Percentiles rank a stretch among this genome's conserved stretches.
phyloP scores from a whole-genome alignment of 2,329 filamentous ascomycete species.

The Colletotrichum melonis region DNA sequence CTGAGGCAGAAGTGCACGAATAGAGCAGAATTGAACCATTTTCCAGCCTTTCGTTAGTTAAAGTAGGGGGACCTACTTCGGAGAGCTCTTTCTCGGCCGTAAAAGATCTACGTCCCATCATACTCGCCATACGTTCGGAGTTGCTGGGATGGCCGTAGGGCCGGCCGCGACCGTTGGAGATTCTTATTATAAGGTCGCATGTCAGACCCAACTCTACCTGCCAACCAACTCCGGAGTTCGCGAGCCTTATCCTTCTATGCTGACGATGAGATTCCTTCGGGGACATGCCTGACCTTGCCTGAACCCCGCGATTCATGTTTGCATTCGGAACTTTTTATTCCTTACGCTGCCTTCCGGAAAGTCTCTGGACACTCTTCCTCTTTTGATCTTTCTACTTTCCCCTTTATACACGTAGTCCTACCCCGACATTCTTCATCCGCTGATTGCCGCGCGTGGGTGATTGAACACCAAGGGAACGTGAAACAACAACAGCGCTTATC shows the following conservation, averaged over 20 bases:
- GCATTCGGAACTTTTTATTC: neutral
- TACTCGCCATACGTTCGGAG: neutral
- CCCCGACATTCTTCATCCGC: neutral
- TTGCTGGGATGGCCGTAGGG: neutral
- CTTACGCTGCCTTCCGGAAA: constrained; percentile 3
- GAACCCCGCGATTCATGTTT: constrained; percentile 26
- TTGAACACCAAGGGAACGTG: neutral
- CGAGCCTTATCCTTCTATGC: neutral
- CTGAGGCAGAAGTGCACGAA: neutral
- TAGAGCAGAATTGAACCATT: neutral
- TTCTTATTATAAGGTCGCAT: neutral
- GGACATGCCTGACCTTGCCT: constrained; percentile 24
- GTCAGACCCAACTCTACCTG: neutral
- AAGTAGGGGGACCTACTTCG: neutral
- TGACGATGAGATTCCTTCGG: neutral
- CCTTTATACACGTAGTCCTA: neutral
- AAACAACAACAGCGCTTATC: neutral
- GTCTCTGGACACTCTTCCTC: neutral
- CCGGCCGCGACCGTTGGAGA: neutral
- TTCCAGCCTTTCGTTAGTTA: neutral
- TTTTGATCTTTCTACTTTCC: neutral
- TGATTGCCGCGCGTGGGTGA: constrained; percentile 4
- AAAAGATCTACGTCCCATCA: neutral
- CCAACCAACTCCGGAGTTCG: neutral
- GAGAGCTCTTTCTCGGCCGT: neutral